These are phyloP conservation scores for Litsea cubeba DNA, from an alignment of 164 flowering plant species.

Conservation along the genomic window DNA sequence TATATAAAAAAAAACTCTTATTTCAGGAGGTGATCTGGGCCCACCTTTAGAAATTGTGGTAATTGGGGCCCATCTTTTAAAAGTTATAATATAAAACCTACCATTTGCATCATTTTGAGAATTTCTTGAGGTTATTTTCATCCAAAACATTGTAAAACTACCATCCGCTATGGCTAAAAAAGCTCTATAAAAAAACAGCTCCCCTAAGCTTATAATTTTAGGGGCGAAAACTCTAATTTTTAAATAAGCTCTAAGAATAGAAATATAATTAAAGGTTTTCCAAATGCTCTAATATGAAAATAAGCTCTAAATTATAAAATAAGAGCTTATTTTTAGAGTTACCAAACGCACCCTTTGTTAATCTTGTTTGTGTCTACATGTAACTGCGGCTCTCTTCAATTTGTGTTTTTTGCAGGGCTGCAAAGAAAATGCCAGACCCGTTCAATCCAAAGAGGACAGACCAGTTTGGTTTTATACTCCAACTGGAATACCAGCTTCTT, in stretches of 20 bases:
- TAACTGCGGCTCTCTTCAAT: not conserved
- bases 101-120: no score
- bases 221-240: not conserved
- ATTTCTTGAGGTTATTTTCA: no score
- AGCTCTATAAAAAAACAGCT: not conserved
- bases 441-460: conserved; percentile 29
- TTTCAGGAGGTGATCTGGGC: no score
- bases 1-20: no score
- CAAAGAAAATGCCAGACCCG: conserved; percentile 50
- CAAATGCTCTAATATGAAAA: not conserved
- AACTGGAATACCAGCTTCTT: not conserved
- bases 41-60: no score
- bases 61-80: no score
- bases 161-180: no score
- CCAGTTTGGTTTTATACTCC: conserved; percentile 32
- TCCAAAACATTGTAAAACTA: no score
- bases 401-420: conserved; percentile 31
- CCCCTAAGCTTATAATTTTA: not conserved
- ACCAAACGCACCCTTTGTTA: not conserved
- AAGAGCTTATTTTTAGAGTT: no score
- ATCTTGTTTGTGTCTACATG: not conserved
- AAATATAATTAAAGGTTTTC: not conserved
- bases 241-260: no score
- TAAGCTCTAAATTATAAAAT: not conserved
- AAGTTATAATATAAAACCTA: no score